Conservation (phyloP, 2,329 filamentous ascomycete genomes). For the Cryphonectria naterciae region DNA sequence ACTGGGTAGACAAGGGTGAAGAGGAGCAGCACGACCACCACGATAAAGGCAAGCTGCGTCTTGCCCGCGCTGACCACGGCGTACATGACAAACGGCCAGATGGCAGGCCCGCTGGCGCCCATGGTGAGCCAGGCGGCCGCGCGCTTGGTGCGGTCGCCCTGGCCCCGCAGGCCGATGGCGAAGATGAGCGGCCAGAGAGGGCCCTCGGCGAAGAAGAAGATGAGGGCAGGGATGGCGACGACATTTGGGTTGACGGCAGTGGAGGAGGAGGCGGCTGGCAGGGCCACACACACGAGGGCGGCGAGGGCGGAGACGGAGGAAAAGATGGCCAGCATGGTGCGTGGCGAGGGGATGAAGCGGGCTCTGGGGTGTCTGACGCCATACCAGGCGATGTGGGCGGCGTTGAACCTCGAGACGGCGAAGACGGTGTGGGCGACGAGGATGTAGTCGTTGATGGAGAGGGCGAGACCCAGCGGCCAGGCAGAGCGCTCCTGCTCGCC, state of each 20-base stretch:
- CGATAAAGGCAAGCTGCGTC: conserved; percentile 66
- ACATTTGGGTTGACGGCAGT: conserved; percentile 47
- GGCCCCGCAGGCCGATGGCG: conserved; percentile 75
- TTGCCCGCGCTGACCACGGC: conserved; percentile 53
- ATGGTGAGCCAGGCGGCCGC: conserved; percentile 79
- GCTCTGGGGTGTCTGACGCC: conserved; percentile 45
- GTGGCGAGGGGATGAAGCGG: conserved; percentile 64
- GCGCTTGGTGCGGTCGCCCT: conserved; percentile 79
- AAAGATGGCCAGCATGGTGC: conserved; percentile 69
- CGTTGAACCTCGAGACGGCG: conserved; percentile 72
- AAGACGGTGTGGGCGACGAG: conserved; percentile 75
- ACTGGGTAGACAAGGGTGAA: conserved; percentile 53
- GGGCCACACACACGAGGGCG: conserved; percentile 51
- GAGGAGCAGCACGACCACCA: conserved; percentile 60
- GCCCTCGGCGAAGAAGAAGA: conserved; percentile 81
- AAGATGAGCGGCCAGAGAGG: conserved; percentile 85
- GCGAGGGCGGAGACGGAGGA: conserved; percentile 64
- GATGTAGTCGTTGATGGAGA: conserved; percentile 67
- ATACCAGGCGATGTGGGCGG: conserved; percentile 65
- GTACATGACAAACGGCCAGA: conserved; percentile 76
- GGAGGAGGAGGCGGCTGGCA: conserved; percentile 39
- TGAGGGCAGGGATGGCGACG: conserved; percentile 62
- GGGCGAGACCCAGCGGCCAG: conserved; percentile 49
- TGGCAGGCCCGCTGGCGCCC: conserved; percentile 72
- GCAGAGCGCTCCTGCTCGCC: conserved; percentile 33